A percentile compares a stretch with the other conserved stretches of the same genome.
These are phyloP conservation scores for Leersia perrieri DNA, from an alignment of 176 grass and related monocot species.

Conservation along the genomic window DNA sequence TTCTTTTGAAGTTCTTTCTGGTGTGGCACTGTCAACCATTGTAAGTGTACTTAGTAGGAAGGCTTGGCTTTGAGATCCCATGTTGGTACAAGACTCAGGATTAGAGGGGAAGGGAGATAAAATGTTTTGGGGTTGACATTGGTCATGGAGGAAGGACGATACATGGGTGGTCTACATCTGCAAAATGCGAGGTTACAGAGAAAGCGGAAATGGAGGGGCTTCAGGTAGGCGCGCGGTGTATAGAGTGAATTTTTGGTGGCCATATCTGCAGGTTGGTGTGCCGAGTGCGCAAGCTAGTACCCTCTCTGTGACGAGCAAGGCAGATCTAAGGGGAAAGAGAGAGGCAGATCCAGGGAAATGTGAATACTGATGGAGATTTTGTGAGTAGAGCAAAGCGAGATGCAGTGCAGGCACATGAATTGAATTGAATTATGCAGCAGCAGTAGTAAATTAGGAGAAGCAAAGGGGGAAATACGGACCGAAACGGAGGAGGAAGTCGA, in stretches of 20 bases:
- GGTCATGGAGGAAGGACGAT: no score
- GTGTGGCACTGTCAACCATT: not conserved
- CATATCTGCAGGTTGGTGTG: no score
- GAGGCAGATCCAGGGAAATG: not conserved
- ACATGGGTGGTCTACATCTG: no score
- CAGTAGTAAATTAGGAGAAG: not conserved
- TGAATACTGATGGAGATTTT: not conserved
- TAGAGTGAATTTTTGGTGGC: no score
- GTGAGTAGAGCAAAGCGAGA: not conserved
- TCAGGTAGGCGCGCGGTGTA: no score
- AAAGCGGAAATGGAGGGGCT: no score
- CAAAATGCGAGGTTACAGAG: no score
- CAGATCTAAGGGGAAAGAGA: not conserved
- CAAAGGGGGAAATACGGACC: constrained; percentile 26
- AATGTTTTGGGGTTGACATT: no score
- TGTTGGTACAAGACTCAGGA: not conserved
- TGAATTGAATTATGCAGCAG: not conserved
- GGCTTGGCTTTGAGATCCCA: not conserved
- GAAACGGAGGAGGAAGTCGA: constrained; percentile 90
- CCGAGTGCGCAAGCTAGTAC: no score
- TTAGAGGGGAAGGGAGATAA: no score
- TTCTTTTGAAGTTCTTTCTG: not conserved
- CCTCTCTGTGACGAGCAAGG: not conserved
- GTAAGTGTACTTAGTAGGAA: not conserved
- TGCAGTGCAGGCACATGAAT: not conserved